phyloP scores from a whole-genome alignment of 352 stramenopile species.

The Globisporangium acanthophoron region DNA sequence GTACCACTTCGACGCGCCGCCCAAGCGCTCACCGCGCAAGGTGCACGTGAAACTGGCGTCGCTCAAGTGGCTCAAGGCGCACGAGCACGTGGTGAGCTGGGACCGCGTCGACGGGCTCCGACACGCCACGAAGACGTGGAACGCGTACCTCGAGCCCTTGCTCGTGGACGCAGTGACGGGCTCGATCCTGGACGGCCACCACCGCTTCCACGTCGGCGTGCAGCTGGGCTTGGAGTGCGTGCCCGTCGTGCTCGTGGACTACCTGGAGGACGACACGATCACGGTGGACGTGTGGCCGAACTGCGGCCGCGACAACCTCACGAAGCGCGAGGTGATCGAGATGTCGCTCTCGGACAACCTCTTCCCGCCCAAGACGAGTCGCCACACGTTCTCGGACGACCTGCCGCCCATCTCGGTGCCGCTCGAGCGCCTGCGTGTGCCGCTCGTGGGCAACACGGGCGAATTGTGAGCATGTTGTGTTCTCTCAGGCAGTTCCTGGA shows the following conservation, averaged over 20 bases:
- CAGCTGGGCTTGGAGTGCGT: slow-evolving; percentile 66
- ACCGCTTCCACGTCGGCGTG: slow-evolving; percentile 74
- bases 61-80: slow-evolving; percentile 72
- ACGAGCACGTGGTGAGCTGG: slow-evolving; percentile 84
- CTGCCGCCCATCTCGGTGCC: slow-evolving; percentile 78
- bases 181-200: slow-evolving; percentile 80
- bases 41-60: slow-evolving; percentile 48
- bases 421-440: slow-evolving; percentile 46
- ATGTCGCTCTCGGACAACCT: slow-evolving; percentile 81
- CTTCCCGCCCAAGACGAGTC: slow-evolving; percentile 85
- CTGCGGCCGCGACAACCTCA: slow-evolving; percentile 73
- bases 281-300: slow-evolving; percentile 85
- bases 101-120: slow-evolving; percentile 78
- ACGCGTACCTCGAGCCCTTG: slow-evolving; percentile 80
- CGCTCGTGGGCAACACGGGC: slow-evolving; percentile 30
- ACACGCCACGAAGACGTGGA: slow-evolving; percentile 67
- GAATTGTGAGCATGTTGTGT: slow-evolving; percentile 17
- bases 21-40: slow-evolving; percentile 63
- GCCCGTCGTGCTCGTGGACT: slow-evolving; percentile 77
- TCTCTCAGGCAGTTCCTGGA: too few relatives aligned
- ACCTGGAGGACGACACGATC: slow-evolving; percentile 77
- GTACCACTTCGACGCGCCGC: slow-evolving; percentile 74
- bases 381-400: slow-evolving; percentile 81
- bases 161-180: slow-evolving; percentile 69
- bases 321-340: slow-evolving; percentile 77